phyloP scores from a whole-genome alignment of 495 filamentous ascomycete species.

The Penicillium riverlandense region DNA sequence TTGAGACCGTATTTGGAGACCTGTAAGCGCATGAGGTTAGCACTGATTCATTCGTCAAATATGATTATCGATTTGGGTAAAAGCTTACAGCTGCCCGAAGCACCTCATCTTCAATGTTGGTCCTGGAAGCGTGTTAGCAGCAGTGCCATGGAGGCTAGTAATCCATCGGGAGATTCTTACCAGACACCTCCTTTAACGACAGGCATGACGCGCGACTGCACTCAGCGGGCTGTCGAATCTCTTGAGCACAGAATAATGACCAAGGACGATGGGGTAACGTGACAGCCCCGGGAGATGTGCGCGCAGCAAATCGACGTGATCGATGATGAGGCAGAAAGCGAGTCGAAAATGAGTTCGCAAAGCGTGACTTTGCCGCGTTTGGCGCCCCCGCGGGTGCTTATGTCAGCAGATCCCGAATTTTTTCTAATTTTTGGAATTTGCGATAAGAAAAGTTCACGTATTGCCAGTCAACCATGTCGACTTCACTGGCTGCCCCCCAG shows the following conservation, averaged over 20 bases:
- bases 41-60: background rate
- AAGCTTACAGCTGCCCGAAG: slow-evolving; percentile 70
- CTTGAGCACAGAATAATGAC: background rate
- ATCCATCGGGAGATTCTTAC: slow-evolving; percentile 46
- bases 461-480: slow-evolving; percentile 26
- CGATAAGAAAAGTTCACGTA: slow-evolving; percentile 22
- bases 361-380: slow-evolving; percentile 1
- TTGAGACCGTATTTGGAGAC: slow-evolving; percentile 97
- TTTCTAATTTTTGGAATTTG: slow-evolving; percentile 10
- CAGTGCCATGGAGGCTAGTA: background rate
- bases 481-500: slow-evolving; percentile 38
- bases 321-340: background rate
- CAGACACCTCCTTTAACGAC: slow-evolving; percentile 98
- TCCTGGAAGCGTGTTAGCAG: slow-evolving; percentile 35
- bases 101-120: slow-evolving; percentile 85
- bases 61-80: background rate
- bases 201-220: slow-evolving; percentile 55
- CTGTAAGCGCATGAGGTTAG: slow-evolving; percentile 21
- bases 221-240: slow-evolving; percentile 1
- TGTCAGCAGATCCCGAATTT: slow-evolving; percentile 31
- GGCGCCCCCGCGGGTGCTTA: slow-evolving; percentile 25
- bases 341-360: background rate
- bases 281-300: slow-evolving; percentile 11
- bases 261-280: slow-evolving; percentile 3
- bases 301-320: slow-evolving; percentile 1